phyloP scores from a whole-genome alignment of 2,329 filamentous ascomycete species.

The Fusarium avenaceum region DNA sequence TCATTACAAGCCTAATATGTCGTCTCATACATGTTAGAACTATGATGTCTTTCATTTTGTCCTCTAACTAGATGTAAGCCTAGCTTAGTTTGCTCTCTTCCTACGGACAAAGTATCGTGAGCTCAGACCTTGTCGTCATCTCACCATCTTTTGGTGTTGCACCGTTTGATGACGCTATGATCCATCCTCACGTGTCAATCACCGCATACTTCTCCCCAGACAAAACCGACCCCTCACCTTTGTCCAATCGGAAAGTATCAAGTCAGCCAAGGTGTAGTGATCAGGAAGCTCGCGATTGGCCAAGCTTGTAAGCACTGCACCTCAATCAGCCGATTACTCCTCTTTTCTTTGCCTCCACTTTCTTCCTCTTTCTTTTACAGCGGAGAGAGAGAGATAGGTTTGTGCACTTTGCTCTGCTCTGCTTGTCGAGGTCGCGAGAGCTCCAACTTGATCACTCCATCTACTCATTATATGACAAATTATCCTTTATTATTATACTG shows the following conservation, averaged over 20 bases:
- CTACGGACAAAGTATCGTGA: constrained; percentile 20
- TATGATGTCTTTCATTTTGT: background rate
- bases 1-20: background rate
- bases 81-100: background rate
- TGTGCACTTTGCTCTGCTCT: constrained; percentile 41
- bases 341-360: constrained; percentile 42
- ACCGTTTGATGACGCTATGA: constrained; percentile 32
- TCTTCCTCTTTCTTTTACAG: constrained; percentile 37
- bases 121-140: constrained; percentile 29
- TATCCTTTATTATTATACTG: constrained; percentile 4
- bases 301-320: constrained; percentile 27
- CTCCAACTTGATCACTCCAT: constrained; percentile 28
- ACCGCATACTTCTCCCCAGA: constrained; percentile 32
- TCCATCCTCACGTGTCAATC: constrained; percentile 46
- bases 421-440: constrained; percentile 51
- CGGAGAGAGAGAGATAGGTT: constrained; percentile 38
- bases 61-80: background rate
- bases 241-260: constrained; percentile 51
- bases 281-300: constrained; percentile 45
- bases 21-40: background rate
- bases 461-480: constrained; percentile 10
- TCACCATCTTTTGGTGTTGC: constrained; percentile 23
- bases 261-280: constrained; percentile 40
- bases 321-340: constrained; percentile 47
- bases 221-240: constrained; percentile 49